Evolutionary conservation across 495 filamentous ascomycete genomes (phyloP), one percentile per base, ranked within the genome.

Genomic region (Trichoderma parareesei): DNA sequence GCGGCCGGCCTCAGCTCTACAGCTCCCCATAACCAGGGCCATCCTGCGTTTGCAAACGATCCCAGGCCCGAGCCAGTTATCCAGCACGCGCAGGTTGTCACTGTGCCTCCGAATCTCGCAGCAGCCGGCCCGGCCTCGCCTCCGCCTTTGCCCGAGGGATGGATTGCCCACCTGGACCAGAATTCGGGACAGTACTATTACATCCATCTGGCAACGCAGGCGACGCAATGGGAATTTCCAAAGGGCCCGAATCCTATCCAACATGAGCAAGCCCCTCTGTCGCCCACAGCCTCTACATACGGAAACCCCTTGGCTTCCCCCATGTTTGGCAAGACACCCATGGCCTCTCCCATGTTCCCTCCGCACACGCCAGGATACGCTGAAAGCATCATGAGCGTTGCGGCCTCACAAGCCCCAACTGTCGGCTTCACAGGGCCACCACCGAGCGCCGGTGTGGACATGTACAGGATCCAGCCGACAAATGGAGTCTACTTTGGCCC

Each of bases 401-500:
- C 89, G 49, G 70, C 71, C 4, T 86, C 90, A 10, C 82, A 88
- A 1, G 84, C 87, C 44, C 86, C 92, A 27, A 78, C 83, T 16
- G 78, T 84, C 27, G 90, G 90, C 13, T 93, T 95, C 69, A 84
- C 86, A 4, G 91, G 91, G 0, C 93, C 93, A 1, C 92, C 94
- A 1, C 94, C 93, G 11, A 86, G 79, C 65, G 87, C 90, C 44
- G 94, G 94, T 3, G 87, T 98, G 4, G 92, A 96, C 65, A 80
- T 95, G 76, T 98, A 96, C 77, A 96, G 94, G 70, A 84, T 96
- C 60, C 86, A 87, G 57, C 92, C 94, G 5, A 95, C 91, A 2
- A 98, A 98, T 66, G 93, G 92, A n/a, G 94, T 98, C 16, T 98
- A 98, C 73, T 98, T 98, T 74, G 94, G 94, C 1, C 94, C 94